Percentiles rank a stretch among this genome's conserved stretches.
These are phyloP conservation scores for Hymenoscyphus fraxineus DNA, from an alignment of 2,329 filamentous ascomycete species.

Conservation along the genomic window DNA sequence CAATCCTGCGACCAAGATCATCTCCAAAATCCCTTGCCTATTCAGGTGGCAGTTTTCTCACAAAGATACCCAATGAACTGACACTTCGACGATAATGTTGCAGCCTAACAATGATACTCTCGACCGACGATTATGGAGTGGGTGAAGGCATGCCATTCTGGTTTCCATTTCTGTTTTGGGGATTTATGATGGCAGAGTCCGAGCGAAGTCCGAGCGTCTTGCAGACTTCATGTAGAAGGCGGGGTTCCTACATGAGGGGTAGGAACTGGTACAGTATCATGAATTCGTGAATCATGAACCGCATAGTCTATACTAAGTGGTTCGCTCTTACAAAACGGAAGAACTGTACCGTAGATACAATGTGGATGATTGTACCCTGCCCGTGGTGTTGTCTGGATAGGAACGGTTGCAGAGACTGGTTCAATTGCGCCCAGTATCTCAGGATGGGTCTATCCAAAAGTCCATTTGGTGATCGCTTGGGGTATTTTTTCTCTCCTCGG, in stretches of 20 bases:
- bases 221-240: neutral
- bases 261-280: neutral
- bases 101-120: neutral
- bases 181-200: neutral
- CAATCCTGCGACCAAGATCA: neutral
- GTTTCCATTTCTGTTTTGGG: neutral
- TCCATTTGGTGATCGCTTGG: neutral
- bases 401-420: neutral
- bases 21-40: neutral
- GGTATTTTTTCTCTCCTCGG: neutral
- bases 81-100: neutral
- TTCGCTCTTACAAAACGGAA: no score
- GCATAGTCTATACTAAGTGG: no score
- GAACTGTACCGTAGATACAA: no score
- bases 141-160: neutral
- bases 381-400: neutral
- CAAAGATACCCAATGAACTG: neutral
- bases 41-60: neutral
- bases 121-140: neutral
- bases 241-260: neutral
- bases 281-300: neutral
- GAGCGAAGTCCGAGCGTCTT: neutral
- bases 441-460: no score
- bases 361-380: neutral
- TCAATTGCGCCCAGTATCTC: neutral